Evolutionary conservation across 371 early-diverging fungal species (phyloP), one percentile per base, ranked within the genome.

Genomic region (Mucor indicus): DNA sequence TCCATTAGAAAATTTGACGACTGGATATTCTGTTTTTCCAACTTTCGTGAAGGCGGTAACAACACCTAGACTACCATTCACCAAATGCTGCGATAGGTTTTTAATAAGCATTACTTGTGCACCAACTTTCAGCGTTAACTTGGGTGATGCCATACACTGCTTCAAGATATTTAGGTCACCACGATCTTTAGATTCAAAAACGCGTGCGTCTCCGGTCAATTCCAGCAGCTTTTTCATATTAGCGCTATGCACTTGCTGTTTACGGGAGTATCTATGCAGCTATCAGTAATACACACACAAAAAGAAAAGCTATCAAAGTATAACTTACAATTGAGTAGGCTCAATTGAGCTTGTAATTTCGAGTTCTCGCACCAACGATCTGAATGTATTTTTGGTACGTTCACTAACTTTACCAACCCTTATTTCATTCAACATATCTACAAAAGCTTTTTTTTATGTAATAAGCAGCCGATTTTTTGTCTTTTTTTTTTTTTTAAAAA

Each of bases 61-160:
- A 1, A 84, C 72, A 4, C 96, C 96, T 27, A 89, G 69, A 6
- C 86, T 79, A 20, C 96, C 96, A 55, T 96, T 96, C 17, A 93
- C 93, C 4, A 96, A 67, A 0, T 73, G 78, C 4, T 53, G 23
- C 1, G 63, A 66, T 53, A 87, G 51, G 55, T 96, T 96, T 48
- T 89, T 88, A 20, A 90, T 55, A 25, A 96, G 75, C 84, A 96
- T 87, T 3, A 96, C 97, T 46, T 93, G 96, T 0, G 95, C 90
- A 35, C 79, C 70, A 16, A 64, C 42, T 60, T 91, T 91, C 19
- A 96, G 68, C 23, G 76, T 71, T 4, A 95, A 60, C 9, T 42
- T 46, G 2, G 61, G 49, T 0, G 85, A 80, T 3, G 86, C 83
- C 32, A 76, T 69, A 36, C 78, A 80, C 4, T 47, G 25, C 16